Base-by-base conservation (phyloP, 139 green algal genomes). In the Deuterostichococcus epilithicus region DNA sequence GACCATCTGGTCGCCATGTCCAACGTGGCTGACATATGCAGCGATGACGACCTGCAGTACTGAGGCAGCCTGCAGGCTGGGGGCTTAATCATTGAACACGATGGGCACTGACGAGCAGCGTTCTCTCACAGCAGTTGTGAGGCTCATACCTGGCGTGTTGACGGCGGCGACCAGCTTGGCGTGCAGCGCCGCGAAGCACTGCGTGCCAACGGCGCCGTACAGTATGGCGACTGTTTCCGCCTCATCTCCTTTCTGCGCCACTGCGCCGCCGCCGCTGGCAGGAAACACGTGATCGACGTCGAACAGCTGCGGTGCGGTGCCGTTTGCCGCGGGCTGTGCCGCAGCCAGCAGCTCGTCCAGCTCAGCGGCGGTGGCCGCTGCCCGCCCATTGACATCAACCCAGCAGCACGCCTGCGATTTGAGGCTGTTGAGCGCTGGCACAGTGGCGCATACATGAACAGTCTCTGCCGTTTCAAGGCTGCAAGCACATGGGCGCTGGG, bases 221-320 rank as follows among this genome's bases (percentile, higher is more conserved):
- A 94, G 84, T 25, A 91, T 76, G 28, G 74, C 82, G n/a, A 52
- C 77, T 4, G 18, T 59, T 1, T 47, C 33, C 25, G 47, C 33
- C 5, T 8, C 36, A 20, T 33, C 25, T 66, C 22, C 36, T 60
- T 6, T 28, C 25, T n/a, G 6, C 5, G 15, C 69, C 22, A 36
- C 47, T 25, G 28, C 44, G 23, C 5, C 42, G 6, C 23, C 44
- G 34, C 6, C 20, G 8, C 20, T 35, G 34, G 8, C 25, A 22
- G 68, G 30, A 66, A 85, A 87, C 26, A 92, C 73, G 75, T 94
- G 90, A 73, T 94, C 90, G 77, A 92, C 87, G 0, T 81, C 35
- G 47, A 81, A 85, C 8, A 94, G 76, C 42, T 83, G 65, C 8
- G 73, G 71, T 1, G 34, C 44, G 13, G 34, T 22, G 34, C 28